These are phyloP conservation scores for Phoma herbarum DNA, from an alignment of 2,329 filamentous ascomycete genomes.

Conservation along the genomic window DNA sequence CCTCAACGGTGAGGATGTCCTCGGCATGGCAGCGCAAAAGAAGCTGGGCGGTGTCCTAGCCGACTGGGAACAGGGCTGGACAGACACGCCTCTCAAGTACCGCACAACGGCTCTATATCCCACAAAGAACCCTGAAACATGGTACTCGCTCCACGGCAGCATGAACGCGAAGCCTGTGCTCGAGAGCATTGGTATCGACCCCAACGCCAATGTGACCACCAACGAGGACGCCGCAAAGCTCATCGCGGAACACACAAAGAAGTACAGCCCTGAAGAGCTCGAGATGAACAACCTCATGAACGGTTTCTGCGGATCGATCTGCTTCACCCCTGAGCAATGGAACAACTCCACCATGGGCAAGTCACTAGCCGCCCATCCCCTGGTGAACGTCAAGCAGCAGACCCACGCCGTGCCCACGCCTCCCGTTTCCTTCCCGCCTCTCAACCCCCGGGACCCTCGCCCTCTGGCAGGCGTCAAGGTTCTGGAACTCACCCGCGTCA, in stretches of 20 bases:
- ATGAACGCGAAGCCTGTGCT: slow-evolving; percentile 57
- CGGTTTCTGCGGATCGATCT: slow-evolving; percentile 52
- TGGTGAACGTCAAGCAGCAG: slow-evolving; percentile 52
- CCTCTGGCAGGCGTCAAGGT: slow-evolving; percentile 55
- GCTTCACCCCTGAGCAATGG: slow-evolving; percentile 57
- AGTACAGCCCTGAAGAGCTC: slow-evolving; percentile 46
- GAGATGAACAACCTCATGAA: slow-evolving; percentile 30
- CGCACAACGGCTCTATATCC: slow-evolving; percentile 53
- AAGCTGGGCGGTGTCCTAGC: slow-evolving; percentile 43
- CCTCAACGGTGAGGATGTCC: slow-evolving; percentile 46
- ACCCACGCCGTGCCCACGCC: slow-evolving; percentile 39
- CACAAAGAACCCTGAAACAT: slow-evolving; percentile 56
- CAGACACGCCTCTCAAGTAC: slow-evolving; percentile 49
- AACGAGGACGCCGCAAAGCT: slow-evolving; percentile 37
- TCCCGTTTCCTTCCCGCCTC: slow-evolving; percentile 42
- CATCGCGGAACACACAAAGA: slow-evolving; percentile 30
- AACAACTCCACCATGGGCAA: slow-evolving; percentile 56
- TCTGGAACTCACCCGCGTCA: slow-evolving; percentile 50
- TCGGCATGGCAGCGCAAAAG: slow-evolving; percentile 36
- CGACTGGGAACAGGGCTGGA: slow-evolving; percentile 54
- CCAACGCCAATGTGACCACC: slow-evolving; percentile 21
- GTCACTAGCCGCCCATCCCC: slow-evolving; percentile 52
- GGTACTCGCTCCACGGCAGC: slow-evolving; percentile 63
- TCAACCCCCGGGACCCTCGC: slow-evolving; percentile 34
- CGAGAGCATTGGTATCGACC: slow-evolving; percentile 57